Percentiles rank a stretch among this genome's conserved stretches.
These are phyloP conservation scores for Crotalaria pallida DNA, from an alignment of 306 rosid genomes.

Conservation along the genomic window DNA sequence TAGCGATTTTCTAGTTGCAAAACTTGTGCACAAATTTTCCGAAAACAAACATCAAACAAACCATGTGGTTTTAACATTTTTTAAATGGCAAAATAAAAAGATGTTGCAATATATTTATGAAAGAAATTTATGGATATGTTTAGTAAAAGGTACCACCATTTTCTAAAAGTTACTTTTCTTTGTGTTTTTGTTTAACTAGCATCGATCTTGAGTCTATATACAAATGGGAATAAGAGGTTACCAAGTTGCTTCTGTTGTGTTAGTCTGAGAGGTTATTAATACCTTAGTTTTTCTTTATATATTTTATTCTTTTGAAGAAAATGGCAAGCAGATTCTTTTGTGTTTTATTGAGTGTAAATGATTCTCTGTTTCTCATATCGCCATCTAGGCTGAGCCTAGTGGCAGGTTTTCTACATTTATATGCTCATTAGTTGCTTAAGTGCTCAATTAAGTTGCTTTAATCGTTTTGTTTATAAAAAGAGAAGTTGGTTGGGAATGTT, in stretches of 20 bases:
- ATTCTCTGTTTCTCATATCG: neutral
- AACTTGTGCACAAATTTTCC: neutral
- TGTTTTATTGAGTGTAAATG: neutral
- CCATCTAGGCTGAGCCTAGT: neutral
- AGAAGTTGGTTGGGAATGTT: too few species aligned
- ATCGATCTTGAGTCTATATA: too few species aligned
- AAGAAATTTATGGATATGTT: neutral
- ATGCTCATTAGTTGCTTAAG: neutral
- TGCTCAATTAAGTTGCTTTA: neutral
- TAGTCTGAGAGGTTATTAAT: neutral
- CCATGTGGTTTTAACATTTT: neutral
- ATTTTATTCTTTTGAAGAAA: neutral
- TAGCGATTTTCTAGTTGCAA: conserved; percentile 3
- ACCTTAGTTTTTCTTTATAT: neutral
- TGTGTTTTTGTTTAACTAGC: neutral
- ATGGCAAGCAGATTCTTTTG: neutral
- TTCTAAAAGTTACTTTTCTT: neutral
- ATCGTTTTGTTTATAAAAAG: neutral
- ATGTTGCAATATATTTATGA: neutral
- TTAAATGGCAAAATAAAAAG: neutral
- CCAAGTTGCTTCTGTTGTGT: conserved; percentile 8
- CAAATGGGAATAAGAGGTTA: neutral
- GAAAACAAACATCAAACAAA: neutral
- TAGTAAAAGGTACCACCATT: neutral
- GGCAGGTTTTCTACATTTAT: neutral